Base-by-base conservation (phyloP, 208 protist species). In the Trypanosoma congolense region DNA sequence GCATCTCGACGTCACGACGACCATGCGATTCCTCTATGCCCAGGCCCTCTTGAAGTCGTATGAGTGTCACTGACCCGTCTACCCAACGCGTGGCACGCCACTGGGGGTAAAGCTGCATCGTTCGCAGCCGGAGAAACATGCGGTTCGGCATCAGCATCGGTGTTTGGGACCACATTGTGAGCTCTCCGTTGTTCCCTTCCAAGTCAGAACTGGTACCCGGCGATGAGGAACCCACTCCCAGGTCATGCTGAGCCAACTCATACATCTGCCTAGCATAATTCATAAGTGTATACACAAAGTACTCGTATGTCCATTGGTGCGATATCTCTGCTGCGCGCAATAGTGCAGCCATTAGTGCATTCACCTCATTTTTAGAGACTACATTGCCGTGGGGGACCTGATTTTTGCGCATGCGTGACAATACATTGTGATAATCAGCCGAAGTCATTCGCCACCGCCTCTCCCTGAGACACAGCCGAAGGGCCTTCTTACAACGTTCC, bases 271-370 rank as follows among this genome's bases (percentile, higher is more conserved):
- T 5, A 14, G 53, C 53, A 35, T 46, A 46, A 38, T 60, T 61
- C 61, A 67, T 67, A 16, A 67, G 26, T 3, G 53, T 59, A 28
- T 61, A 67, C 8, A 60, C 36, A 49, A 50, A 48, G 45, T 67
- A 67, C 47, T 67, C 61, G 35, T 59, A 67, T 35, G 42, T 3
- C 21, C 46, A 50, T 25, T 67, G 51, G 22, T 67, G 46, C 5
- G 61, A 43, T 19, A 62, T 26, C 18, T 62, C 52, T 12, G 30
- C 53, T 4, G 63, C 63, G 18, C 29, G 33, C 28, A 58, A 53
- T 33, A 70, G 2, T 14, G 63, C 55, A 2, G 29, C 8, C 46
- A 63, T 52, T n/a, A 33, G 22, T 2, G 38, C 42, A 2, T 54
- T 19, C 5, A 63, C 1, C 10, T 63, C 63, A 18, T 38, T 42